phyloP scores from a whole-genome alignment of 306 rosid genomes.

The Quercus parvula region DNA sequence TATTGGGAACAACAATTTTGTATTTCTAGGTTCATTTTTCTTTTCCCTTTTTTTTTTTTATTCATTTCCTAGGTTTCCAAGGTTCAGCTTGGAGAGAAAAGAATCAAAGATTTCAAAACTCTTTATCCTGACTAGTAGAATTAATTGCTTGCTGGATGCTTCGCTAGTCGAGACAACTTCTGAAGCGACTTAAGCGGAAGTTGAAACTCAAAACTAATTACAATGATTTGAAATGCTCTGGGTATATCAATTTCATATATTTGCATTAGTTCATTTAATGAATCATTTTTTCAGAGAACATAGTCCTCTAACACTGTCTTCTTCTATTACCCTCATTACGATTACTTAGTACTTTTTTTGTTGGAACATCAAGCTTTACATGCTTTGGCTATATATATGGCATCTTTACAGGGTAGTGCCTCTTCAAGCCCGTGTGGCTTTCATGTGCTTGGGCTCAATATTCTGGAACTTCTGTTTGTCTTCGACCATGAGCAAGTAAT shows the following conservation, averaged over 20 bases:
- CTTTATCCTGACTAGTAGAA: background rate
- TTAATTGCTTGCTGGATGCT: background rate
- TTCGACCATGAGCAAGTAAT: conserved; percentile 80
- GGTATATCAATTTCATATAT: background rate
- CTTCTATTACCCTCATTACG: background rate
- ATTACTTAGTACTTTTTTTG: background rate
- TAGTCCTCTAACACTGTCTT: background rate
- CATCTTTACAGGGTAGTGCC: conserved; percentile 73
- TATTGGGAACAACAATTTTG: background rate
- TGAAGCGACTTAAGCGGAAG: background rate
- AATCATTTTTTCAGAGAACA: background rate
- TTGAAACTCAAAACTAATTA: background rate
- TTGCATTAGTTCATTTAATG: background rate
- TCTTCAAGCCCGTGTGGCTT: conserved; percentile 89
- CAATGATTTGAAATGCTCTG: background rate
- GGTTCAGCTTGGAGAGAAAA: background rate
- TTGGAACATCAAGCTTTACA: conserved; percentile 9
- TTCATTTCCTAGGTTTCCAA: background rate
- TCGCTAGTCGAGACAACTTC: background rate
- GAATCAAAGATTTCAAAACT: background rate
- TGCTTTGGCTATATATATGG: conserved; percentile 24
- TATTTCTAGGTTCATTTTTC: background rate
- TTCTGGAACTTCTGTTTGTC: conserved; percentile 93
- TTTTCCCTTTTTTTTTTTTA: background rate
- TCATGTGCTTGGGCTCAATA: conserved; percentile 85